Evolutionary conservation across 371 early-diverging fungal genomes (phyloP), one percentile per base, ranked within the genome.

Genomic region (Lichtheimia corymbifera): DNA sequence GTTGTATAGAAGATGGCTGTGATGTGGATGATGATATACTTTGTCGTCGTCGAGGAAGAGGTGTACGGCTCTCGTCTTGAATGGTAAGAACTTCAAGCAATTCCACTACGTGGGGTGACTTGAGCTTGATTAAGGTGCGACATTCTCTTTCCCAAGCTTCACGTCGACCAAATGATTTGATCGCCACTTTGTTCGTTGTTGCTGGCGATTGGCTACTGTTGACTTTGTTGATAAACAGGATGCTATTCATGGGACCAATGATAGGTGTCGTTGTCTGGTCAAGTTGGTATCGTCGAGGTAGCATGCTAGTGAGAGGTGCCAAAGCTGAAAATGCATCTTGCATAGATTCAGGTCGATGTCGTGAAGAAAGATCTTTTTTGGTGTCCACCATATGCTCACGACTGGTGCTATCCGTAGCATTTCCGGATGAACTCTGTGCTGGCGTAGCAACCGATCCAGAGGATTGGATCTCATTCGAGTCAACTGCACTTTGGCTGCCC

Each of bases 121-220:
- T 70, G 11, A 80, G 59, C 54, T 73, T 80, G 41, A 69, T 68
- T 41, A 80, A 55, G 2, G 73, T 69, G 6, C 73, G 65, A 41
- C 80, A 80, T 64, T 80, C 80, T 25, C 80, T 64, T 30, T 80
- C 80, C 80, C 80, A 80, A 24, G 80, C 77, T 63, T 80, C 80
- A n/a, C 80, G 63, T 50, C 80, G 59, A 13, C 74, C 78, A 69
- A 77, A 80, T 22, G 67, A 56, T 53, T 80, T 80, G 54, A 80
- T 65, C 9, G 42, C 45, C 4, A 73, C 70, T 7, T 62, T 58
- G 9, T 5, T 35, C 18, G 35, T 54, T 30, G 47, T 52, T 43
- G 57, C 13, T 6, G 17, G 15, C 3, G 35, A 51, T 6, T 58
- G 24, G 5, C 52, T 57, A 2, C 56, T 52, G 13, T 58, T 59